Percentiles rank a stretch among this genome's conserved stretches.
Conservation (phyloP, 2,329 filamentous ascomycete species). For the Immersiporthe knoxdaviesiana region DNA sequence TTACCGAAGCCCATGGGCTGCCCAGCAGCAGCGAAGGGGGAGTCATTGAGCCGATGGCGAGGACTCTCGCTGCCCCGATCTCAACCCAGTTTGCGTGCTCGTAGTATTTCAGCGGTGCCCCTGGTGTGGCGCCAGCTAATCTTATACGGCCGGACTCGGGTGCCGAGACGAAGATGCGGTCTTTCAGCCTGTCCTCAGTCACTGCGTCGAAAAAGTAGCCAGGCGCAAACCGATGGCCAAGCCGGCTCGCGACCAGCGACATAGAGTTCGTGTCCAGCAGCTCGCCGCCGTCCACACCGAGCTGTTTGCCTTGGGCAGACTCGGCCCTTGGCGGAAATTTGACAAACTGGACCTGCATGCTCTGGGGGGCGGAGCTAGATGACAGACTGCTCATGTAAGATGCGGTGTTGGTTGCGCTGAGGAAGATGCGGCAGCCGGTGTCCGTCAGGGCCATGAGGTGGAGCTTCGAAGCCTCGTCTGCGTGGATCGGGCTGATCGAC, state of each 20-base stretch:
- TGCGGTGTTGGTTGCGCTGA: constrained; percentile 83
- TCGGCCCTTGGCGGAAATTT: constrained; percentile 77
- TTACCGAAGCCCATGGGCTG: constrained; percentile 86
- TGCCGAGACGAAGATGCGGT: constrained; percentile 79
- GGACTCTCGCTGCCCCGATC: constrained; percentile 65
- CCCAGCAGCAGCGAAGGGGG: constrained; percentile 70
- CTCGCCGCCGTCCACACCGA: constrained; percentile 45
- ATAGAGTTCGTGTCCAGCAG: constrained; percentile 53
- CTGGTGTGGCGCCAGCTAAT: constrained; percentile 54
- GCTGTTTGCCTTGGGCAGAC: constrained; percentile 24
- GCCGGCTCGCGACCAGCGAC: constrained; percentile 52
- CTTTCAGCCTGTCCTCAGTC: constrained; percentile 58
- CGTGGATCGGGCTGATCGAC: constrained; percentile 82
- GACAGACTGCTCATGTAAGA: constrained; percentile 66
- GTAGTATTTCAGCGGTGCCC: constrained; percentile 59
- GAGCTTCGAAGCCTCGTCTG: constrained; percentile 77
- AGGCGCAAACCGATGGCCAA: constrained; percentile 71
- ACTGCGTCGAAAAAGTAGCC: constrained; percentile 92
- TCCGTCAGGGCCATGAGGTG: constrained; percentile 89
- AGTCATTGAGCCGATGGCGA: constrained; percentile 79
- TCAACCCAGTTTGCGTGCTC: constrained; percentile 83
- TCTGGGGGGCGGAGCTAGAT: constrained; percentile 73
- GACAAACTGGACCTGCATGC: constrained; percentile 97
- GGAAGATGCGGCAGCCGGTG: constrained; percentile 87
- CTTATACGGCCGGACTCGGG: constrained; percentile 88